These are phyloP conservation scores for Pelagophyceae sp. DNA, from an alignment of 352 stramenopile genomes.

Conservation along the genomic window DNA sequence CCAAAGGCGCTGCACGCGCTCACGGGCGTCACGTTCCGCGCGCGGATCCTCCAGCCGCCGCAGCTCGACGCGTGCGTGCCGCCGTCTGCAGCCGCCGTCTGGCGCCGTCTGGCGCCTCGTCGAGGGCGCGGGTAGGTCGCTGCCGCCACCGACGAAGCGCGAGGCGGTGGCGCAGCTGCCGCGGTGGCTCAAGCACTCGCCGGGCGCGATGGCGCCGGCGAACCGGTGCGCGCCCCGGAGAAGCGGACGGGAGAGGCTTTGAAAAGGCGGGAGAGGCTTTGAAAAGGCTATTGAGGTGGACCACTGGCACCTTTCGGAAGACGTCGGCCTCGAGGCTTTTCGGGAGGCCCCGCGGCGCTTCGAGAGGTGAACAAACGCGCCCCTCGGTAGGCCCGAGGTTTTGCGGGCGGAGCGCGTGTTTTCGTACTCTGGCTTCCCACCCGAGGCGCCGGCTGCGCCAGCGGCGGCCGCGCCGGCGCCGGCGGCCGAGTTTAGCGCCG, in stretches of 20 bases:
- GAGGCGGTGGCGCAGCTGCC: not conserved
- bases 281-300: no score
- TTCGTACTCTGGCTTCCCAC: no score
- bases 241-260: no score
- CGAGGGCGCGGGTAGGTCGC: not conserved
- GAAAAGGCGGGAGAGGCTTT: no score
- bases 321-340: not conserved
- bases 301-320: no score
- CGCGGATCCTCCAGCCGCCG: not conserved
- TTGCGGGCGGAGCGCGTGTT: no score
- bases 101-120: not conserved
- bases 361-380: not conserved
- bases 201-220: not conserved
- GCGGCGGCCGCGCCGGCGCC: no score
- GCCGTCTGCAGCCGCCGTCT: no score
- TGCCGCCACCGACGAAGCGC: not conserved
- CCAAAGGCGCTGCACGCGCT: not conserved
- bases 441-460: not conserved
- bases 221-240: no score
- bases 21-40: not conserved
- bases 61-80: not conserved
- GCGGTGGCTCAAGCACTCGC: not conserved
- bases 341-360: not conserved
- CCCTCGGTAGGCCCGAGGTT: no score
- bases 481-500: not conserved